Base-by-base conservation (phyloP, 345 rosid species). In the Limnanthes douglasii region DNA sequence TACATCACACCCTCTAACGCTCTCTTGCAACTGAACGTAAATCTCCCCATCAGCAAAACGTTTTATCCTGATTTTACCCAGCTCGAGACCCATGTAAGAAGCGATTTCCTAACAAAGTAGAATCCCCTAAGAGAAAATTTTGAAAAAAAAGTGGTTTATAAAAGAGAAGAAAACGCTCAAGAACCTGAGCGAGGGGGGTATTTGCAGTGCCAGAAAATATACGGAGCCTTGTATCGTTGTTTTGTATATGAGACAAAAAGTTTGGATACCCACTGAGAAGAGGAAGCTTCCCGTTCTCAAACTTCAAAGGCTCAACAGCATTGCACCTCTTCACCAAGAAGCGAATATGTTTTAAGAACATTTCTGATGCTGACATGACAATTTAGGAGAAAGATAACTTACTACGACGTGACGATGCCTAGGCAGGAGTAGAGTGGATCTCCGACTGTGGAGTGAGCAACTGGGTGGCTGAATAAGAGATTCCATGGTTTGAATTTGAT, bases 1-100 rank as follows among this genome's bases (percentile, higher is more conserved):
- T 31, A 88, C 97, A 50, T 83, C 95, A n/a, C 95, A 88, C 21
- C 95, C 95, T 39, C 97, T 72, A n/a, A 88, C 97, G 59, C 97
- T 88, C 54, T 88, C 97, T 70, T 88, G 86, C 34, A 79, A 64
- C 55, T 88, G 97, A 53, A 88, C 95, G 57, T 88, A 79, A 19
- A 88, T 83, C 66, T 88, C 97, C 5, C 95, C 97, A 54, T 88
- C 97, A 35, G 93, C 92, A 61, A 88, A 88, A 5, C 95, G 64
- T 38, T 83, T 88, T 18, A 88, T 88, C 68, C 79, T 73, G 42
- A 83, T 74, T 59, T 79, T 79, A 18, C 95, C 97, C 22, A 83
- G 90, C 56, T 83, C 86, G 62, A 88, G 29, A 25, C 97, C 97
- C 97, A 88, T 73, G 58, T 76, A 83, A 64, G 86, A 76, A 1